Conservation (phyloP, 176 grass and related monocot species). For the Bonia amplexicaulis region DNA sequence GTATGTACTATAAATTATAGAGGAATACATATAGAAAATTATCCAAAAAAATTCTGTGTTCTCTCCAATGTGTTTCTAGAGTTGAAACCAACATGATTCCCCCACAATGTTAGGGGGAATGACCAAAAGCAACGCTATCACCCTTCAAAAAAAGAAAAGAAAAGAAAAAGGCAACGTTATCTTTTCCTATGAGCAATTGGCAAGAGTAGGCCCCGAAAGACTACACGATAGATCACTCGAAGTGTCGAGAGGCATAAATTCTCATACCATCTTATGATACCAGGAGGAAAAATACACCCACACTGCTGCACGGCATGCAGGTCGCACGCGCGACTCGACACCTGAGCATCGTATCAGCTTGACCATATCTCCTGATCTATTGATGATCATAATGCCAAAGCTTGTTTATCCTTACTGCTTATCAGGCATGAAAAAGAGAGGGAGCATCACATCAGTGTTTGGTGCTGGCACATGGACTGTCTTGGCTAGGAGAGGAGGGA, state of each 20-base stretch:
- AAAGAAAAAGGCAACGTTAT: no score
- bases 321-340: neutral
- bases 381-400: neutral
- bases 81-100: neutral
- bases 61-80: no score
- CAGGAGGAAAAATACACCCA: neutral
- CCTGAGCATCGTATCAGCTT: neutral
- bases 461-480: conserved; percentile 48
- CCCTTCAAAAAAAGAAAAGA: no score
- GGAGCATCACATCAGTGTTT: conserved; percentile 40
- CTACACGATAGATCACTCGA: neutral
- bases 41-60: no score
- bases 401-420: neutral
- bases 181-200: neutral
- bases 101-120: neutral
- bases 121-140: neutral
- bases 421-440: neutral
- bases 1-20: no score
- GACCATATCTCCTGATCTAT: neutral
- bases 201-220: neutral
- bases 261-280: neutral
- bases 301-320: neutral
- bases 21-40: no score
- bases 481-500: neutral
- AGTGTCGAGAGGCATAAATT: neutral